Evolutionary conservation across 495 filamentous ascomycete genomes (phyloP).

Genomic region (Talaromyces borbonicus): DNA sequence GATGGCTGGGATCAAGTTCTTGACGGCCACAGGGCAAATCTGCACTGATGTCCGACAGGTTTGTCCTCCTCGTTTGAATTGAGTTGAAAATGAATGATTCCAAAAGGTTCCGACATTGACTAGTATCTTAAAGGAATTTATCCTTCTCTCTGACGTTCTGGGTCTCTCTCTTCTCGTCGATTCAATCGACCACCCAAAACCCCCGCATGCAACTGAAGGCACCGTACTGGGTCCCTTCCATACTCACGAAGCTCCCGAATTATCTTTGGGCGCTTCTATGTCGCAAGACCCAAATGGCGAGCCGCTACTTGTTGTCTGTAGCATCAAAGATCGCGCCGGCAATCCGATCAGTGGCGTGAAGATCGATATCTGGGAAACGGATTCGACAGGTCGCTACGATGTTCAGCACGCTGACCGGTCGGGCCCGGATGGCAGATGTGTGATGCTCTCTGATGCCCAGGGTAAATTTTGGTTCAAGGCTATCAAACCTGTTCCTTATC

Average conservation of each 20-base stretch:
- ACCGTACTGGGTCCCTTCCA: conserved; percentile 92
- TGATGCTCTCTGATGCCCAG: conserved; percentile 59
- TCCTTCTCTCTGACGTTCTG: conserved; percentile 84
- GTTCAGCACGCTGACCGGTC: conserved; percentile 66
- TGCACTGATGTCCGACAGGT: conserved; percentile 61
- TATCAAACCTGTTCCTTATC: conserved; percentile 80
- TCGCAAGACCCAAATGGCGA: conserved; percentile 49
- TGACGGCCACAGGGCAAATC: conserved; percentile 66
- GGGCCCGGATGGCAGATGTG: conserved; percentile 69
- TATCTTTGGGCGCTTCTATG: conserved; percentile 56
- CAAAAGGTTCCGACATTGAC: not conserved
- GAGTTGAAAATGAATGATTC: not conserved
- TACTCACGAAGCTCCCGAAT: conserved; percentile 70
- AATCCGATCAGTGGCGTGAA: conserved; percentile 59
- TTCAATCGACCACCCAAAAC: conserved; percentile 86
- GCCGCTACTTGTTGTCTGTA: conserved; percentile 69
- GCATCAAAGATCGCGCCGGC: conserved; percentile 57
- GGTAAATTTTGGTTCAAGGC: conserved; percentile 85
- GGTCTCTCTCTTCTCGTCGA: conserved; percentile 87
- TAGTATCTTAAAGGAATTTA: conserved; percentile 63
- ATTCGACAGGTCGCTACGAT: conserved; percentile 79
- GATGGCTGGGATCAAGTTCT: conserved; percentile 62
- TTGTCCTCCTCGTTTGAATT: conserved; percentile 6
- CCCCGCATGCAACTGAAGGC: conserved; percentile 63
- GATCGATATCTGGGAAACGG: conserved; percentile 93